Base-by-base conservation (phyloP, 2,329 filamentous ascomycete genomes). In the Emmonsiellopsis sp. region DNA sequence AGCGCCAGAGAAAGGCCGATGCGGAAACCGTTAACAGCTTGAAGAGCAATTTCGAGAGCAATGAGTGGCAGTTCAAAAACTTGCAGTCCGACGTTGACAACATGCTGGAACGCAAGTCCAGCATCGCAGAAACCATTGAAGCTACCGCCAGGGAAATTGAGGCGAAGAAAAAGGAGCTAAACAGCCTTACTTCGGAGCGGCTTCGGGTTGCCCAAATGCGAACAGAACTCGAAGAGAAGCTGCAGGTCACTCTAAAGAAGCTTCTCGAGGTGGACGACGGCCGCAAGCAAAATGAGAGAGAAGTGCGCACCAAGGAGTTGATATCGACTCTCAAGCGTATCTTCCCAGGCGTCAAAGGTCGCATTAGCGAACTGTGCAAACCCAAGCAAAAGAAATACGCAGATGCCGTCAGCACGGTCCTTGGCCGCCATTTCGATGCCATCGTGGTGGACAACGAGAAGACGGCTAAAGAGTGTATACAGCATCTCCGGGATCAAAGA, bases 381-480 rank as follows among this genome's bases (percentile, higher is more conserved):
- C 92, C 93, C 1, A 97, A 96, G 70, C 89, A 96, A 73, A 96
- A 95, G 73, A 97, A 96, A 69, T 98, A 85, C 64, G 88, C 93
- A 58, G 89, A 93, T 61, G 93, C 93, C 45, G 88, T 98, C 58
- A 89, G 89, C 62, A 94, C 89, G 20, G 90, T 95, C 6, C 81
- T 98, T 3, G 93, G 93, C 50, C 84, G 89, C 52, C 88, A 97
- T 65, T 95, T 95, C 67, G 92, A 98, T 68, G 88, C 91, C 0
- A 86, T 98, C 43, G 84, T 98, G 48, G 92, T 97, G 8, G 93
- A 98, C 63, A 92, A 89, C 1, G 90, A 97, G 70, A 95, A 93
- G 73, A 93, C 88, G 1, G 93, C 89, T 31, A 85, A 90, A 55
- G 90, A 96, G 62, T 98, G 93, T 68, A 93, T 98, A 53, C 84